Conservation (phyloP, 1,139 yeast species). For the Kodamaea sp. region DNA sequence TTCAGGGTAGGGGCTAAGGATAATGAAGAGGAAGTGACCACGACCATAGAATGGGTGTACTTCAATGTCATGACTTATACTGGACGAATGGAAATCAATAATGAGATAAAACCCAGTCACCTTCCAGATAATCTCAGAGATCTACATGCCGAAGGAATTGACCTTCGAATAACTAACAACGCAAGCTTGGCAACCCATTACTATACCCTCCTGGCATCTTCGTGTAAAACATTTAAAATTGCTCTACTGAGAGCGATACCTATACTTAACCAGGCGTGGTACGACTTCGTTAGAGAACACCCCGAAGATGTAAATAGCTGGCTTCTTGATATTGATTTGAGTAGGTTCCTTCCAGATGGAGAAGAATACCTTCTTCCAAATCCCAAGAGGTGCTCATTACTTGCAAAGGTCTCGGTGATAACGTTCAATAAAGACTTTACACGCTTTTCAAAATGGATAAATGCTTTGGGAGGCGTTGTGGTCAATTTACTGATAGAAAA, state of each 20-base stretch:
- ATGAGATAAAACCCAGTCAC: constrained; percentile 3
- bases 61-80: constrained; percentile 18
- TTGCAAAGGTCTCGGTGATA: constrained; percentile 15
- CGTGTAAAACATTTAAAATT: constrained; percentile 10
- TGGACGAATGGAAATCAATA: constrained; percentile 6
- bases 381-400: constrained; percentile 13
- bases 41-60: constrained; percentile 26
- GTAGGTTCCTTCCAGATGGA: constrained; percentile 19
- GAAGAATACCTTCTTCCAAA: constrained; percentile 18
- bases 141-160: constrained; percentile 20
- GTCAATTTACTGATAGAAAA: constrained; percentile 2
- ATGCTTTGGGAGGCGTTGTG: constrained; percentile 15
- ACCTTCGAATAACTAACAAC: constrained; percentile 23
- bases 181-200: constrained; percentile 29
- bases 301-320: constrained; percentile 20
- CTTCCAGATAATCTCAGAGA: constrained; percentile 1
- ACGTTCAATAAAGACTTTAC: constrained; percentile 10
- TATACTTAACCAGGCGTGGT: constrained; percentile 28
- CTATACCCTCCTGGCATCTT: constrained; percentile 15
- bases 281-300: constrained; percentile 11
- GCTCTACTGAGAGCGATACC: constrained; percentile 32
- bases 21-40: constrained; percentile 13
- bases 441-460: constrained; percentile 16
- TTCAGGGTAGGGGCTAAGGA: constrained; percentile 19
- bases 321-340: constrained; percentile 20